Evolutionary conservation across 768 basidiomycete species (phyloP).

Genomic region (Trametopsis cervina): DNA sequence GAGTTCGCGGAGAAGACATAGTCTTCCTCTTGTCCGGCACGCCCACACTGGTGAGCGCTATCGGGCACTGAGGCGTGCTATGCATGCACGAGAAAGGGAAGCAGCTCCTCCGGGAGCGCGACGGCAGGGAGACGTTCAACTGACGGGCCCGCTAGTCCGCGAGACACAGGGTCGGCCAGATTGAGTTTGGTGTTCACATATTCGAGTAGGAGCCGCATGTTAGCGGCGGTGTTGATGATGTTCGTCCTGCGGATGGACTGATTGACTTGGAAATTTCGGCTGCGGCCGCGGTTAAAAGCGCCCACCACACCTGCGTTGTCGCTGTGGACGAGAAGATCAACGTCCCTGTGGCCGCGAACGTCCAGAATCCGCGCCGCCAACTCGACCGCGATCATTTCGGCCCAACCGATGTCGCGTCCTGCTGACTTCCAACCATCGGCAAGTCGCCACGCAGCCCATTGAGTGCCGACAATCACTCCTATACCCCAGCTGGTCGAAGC

Average conservation of each 20-base stretch:
- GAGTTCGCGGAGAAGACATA: no score
- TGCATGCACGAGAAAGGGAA: no score
- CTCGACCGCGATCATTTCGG: constrained; percentile 32
- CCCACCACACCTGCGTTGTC: constrained; percentile 30
- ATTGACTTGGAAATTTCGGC: constrained; percentile 23
- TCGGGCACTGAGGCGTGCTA: no score
- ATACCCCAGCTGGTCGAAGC: constrained; percentile 30
- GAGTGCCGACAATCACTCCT: constrained; percentile 22
- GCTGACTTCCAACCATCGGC: constrained; percentile 15
- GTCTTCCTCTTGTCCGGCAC: no score
- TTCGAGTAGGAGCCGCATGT: constrained; percentile 8
- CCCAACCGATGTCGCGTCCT: constrained; percentile 31
- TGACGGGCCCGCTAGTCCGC: no score
- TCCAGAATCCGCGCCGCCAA: constrained; percentile 23
- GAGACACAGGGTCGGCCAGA: constrained; percentile 18
- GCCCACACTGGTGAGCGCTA: no score
- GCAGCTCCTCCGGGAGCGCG: no score
- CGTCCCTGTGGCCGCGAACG: neutral
- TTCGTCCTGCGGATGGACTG: constrained; percentile 21
- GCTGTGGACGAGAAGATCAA: constrained; percentile 20
- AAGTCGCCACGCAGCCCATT: constrained; percentile 27
- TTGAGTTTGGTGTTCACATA: constrained; percentile 22
- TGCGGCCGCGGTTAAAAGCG: constrained; percentile 24
- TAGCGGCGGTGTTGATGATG: constrained; percentile 18
- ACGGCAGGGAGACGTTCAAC: no score